Evolutionary conservation across 148 eudicot species (phyloP), one percentile per base, ranked within the genome.

Genomic region (Amaranthus hypochondriacus): DNA sequence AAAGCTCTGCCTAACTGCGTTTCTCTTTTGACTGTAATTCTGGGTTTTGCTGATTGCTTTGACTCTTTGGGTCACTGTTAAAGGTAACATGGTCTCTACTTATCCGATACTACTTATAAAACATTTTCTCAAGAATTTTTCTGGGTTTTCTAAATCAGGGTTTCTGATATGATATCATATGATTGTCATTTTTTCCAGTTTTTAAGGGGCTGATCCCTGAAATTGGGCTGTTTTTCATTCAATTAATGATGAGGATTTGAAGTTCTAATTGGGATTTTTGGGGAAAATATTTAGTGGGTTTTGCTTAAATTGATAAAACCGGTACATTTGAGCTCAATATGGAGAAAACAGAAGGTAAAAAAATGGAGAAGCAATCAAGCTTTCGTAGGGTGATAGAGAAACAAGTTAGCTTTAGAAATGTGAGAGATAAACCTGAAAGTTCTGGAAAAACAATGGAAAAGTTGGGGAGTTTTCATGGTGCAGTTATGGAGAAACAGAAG

Each of bases 401-500:
- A 66, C 75, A 65, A 48, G 42, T 15, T 4, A 59, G 68, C 39
- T 71, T 71, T 58, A 53, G 66, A 51, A 67, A 67, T 67, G 70
- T 67, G 6, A 55, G 21, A 56, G 56, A 66, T 9, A 67, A 51
- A 10, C 56, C 70, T 21, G 70, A 67, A 44, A 51, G 28, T 50
- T 67, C 70, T 51, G 56, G 56, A 7, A 67, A 67, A 67, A 67
- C 43, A 5, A 73, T 83, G 58, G 83, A 83, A 59, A 80, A 80
- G 48, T 80, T 76, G 63, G 82, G 66, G 8, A 84, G 84, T 71
- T 78, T 81, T 55, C 50, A 74, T 53, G 77, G 77, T 65, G 77
- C 42, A 49, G 72, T 78, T 0, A 80, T 87, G 84, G 91, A 89
- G 56, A 91, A 86, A 66, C 87, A 86, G 66, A 78, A 53, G 55